Evolutionary conservation across 352 stramenopile genomes (phyloP).

Genomic region (Pythium volutum): DNA sequence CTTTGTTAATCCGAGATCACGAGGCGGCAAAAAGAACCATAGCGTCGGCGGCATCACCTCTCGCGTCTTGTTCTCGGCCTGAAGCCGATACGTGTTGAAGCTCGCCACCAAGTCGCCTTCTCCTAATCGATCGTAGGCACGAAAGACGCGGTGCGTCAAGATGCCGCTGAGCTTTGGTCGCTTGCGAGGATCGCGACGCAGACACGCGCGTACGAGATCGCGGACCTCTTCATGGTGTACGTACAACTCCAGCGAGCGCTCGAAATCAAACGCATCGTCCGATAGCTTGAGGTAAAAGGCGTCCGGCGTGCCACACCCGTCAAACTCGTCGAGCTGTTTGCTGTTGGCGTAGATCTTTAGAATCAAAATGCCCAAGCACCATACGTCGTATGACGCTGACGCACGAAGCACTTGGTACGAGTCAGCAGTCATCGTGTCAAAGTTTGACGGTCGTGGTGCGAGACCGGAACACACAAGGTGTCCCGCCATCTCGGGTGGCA

Average conservation of each 20-base stretch:
- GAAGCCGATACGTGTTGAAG: constrained; percentile 17
- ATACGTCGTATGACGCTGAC: constrained; percentile 46
- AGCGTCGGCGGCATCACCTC: constrained; percentile 50
- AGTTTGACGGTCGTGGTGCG: constrained; percentile 2
- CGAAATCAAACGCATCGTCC: constrained; percentile 32
- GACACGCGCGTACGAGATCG: constrained; percentile 40
- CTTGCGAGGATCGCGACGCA: constrained; percentile 32
- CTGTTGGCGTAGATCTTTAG: constrained; percentile 50
- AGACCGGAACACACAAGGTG: constrained; percentile 31
- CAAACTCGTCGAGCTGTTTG: constrained; percentile 50
- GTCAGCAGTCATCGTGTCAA: constrained; percentile 11
- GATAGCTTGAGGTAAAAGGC: constrained; percentile 39
- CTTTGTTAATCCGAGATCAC: constrained; percentile 33
- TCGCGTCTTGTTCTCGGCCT: constrained; percentile 18
- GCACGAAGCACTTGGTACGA: constrained; percentile 27
- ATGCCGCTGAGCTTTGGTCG: constrained; percentile 41
- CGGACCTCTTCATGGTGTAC: constrained; percentile 43
- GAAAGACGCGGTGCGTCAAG: constrained; percentile 38
- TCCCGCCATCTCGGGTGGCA: constrained; percentile 47
- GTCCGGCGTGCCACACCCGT: constrained; percentile 26
- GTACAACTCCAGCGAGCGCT: constrained; percentile 48
- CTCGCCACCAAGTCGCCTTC: constrained; percentile 19
- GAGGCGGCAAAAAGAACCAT: constrained; percentile 59
- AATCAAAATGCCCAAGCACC: constrained; percentile 56
- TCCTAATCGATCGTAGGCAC: constrained; percentile 24